These are phyloP conservation scores for Saposhnikovia divaricata DNA, from an alignment of 129 eudicot species.

Conservation along the genomic window DNA sequence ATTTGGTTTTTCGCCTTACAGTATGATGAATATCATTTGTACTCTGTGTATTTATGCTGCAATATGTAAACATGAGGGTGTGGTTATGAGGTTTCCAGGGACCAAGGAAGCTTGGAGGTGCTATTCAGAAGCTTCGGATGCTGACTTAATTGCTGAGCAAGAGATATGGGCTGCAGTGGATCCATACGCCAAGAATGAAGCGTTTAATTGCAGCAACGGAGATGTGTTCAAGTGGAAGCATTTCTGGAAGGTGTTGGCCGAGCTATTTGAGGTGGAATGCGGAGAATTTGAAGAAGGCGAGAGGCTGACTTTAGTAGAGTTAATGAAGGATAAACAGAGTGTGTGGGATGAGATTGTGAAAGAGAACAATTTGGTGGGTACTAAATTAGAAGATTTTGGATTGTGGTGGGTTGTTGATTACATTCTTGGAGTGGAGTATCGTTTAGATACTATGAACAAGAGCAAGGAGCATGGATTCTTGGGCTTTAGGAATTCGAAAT, in stretches of 20 bases:
- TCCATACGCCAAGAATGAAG: conserved; percentile 58
- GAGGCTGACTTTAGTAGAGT: conserved; percentile 41
- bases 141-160: conserved; percentile 81
- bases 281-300: conserved; percentile 52
- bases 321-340: conserved; percentile 67
- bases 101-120: conserved; percentile 38
- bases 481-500: conserved; percentile 64
- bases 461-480: conserved; percentile 85
- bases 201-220: conserved; percentile 72
- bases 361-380: conserved; percentile 38
- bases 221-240: conserved; percentile 91
- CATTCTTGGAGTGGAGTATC: conserved; percentile 19
- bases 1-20: conserved; percentile 61
- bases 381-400: conserved; percentile 64
- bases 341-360: conserved; percentile 86
- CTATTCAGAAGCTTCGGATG: conserved; percentile 62
- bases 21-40: conserved; percentile 52
- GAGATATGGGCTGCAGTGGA: conserved; percentile 82
- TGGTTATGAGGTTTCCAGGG: conserved; percentile 55
- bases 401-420: conserved; percentile 70
- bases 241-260: conserved; percentile 65
- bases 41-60: conserved; percentile 57
- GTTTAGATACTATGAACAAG: conserved; percentile 67
- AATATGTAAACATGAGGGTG: conserved; percentile 59
- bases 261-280: conserved; percentile 61